Evolutionary conservation across 148 eudicot species (phyloP), one percentile per base, ranked within the genome.

Genomic region (Chenopodium album): DNA sequence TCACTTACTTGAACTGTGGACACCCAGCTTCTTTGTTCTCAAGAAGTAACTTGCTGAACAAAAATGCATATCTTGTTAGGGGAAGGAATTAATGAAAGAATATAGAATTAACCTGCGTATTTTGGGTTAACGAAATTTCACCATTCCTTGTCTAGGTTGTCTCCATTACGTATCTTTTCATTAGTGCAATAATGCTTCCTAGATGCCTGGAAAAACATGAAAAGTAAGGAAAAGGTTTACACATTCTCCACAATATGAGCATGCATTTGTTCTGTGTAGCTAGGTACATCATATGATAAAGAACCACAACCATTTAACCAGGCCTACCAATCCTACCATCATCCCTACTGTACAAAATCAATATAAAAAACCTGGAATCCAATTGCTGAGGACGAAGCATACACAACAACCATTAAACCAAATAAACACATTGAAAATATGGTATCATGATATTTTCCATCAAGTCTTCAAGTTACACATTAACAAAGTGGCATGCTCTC

Each of bases 141-240:
- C 99, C 99, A 96, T 85, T 94, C 91, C 81, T 94, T 98, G 67
- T 96, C 98, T 56, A 96, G 73, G 80, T 92, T 92, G 47, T 89
- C 90, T 32, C 60, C 81, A 47, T 91, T 90, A 48, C 91, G 86
- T 19, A 91, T 79, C 19, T 67, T 69, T 60, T 76, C 73, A 78
- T 94, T 96, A 76, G 99, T 96, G 88, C 99, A 96, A 82, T 96
- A 96, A 79, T 92, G 98, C 84, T 94, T 96, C 84, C 97, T 87
- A 70, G 99, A 92, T 78, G 92, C 99, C 99, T 96, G 91, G 66
- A 85, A 85, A 69, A 28, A 65, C 20, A 76, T 32, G 37, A 76
- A 34, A 22, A 66, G 59, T 79, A 29, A 60, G 72, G 0, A 44
- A 70, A 54, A 67, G 14, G 34, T 59, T 26, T 32, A 28, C 60